These are phyloP conservation scores for Dicorynia guianensis DNA, from an alignment of 306 rosid genomes.

Conservation along the genomic window DNA sequence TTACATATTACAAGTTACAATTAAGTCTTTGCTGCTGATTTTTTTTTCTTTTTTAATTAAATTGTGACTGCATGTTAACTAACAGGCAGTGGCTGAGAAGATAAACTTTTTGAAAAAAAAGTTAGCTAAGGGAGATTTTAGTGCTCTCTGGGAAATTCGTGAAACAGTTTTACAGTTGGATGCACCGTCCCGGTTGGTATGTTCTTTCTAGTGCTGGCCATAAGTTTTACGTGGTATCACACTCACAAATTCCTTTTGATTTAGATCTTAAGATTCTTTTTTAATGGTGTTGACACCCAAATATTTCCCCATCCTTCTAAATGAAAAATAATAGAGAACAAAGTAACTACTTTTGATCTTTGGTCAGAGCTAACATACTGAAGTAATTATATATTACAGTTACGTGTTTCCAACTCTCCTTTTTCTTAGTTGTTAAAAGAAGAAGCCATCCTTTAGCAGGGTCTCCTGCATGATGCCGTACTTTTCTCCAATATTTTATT, in stretches of 20 bases:
- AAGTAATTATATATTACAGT: constrained; percentile 16
- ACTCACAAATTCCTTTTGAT: constrained; percentile 34
- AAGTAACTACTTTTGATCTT: no score
- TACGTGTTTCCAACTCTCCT: constrained; percentile 1
- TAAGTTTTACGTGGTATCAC: constrained; percentile 23
- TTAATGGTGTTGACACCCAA: constrained; percentile 13
- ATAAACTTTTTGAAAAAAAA: constrained; percentile 64
- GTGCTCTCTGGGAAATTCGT: constrained; percentile 79
- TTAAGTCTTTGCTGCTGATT: constrained; percentile 28
- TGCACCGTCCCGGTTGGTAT: constrained; percentile 82
- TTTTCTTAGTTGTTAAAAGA: constrained; percentile 2
- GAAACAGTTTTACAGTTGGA: constrained; percentile 77
- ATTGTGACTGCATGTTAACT: constrained; percentile 28
- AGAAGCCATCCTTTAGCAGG: constrained; percentile 11
- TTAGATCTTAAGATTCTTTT: constrained; percentile 15
- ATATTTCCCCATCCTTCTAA: background rate
- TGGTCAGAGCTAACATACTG: background rate
- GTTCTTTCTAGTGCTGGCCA: constrained; percentile 36
- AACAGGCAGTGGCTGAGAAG: constrained; percentile 79
- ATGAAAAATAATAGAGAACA: background rate
- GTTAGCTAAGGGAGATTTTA: constrained; percentile 70
- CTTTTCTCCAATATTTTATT: background rate
- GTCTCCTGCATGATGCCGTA: background rate
- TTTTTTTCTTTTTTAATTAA: constrained; percentile 31
- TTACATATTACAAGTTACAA: constrained; percentile 4